Evolutionary conservation across 2,329 filamentous ascomycete species (phyloP), one percentile per base, ranked within the genome.

Genomic region (Sodiomyces alkalinus): DNA sequence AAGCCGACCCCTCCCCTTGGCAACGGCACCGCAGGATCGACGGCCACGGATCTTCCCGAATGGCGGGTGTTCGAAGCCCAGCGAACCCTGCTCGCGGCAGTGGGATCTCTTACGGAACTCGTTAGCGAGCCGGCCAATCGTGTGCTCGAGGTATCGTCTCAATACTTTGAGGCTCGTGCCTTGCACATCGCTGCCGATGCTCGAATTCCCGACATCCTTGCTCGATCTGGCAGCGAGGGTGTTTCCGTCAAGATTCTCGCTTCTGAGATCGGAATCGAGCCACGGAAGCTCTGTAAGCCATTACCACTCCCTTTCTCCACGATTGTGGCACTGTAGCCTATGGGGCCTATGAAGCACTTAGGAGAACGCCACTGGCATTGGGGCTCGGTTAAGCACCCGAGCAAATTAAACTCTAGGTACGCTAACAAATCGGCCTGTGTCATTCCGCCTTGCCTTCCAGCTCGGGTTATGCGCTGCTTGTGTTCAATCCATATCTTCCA

Each of bases 401-500:
- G n/a, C n/a, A n/a, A n/a, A n/a, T n/a, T n/a, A n/a, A n/a, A n/a
- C n/a, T n/a, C n/a, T n/a, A n/a, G n/a, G n/a, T n/a, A n/a, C n/a
- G n/a, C n/a, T n/a, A n/a, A n/a, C n/a, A n/a, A n/a, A n/a, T n/a
- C n/a, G n/a, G n/a, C n/a, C n/a, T n/a, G n/a, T n/a, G n/a, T n/a
- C n/a, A n/a, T n/a, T n/a, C n/a, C n/a, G n/a, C n/a, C n/a, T n/a
- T n/a, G n/a, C 15, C 18, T 29, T 19, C 9, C 28, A 52, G 49
- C 46, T 17, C 46, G 50, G 16, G 27, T 53, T 17, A 36, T 53
- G 36, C 44, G 49, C 11, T 50, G 41, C 24, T 40, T 54, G 7
- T 47, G 43, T 31, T 54, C 52, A 5, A 47, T 43, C 18, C 45
- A 50, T 28, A 38, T 54, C 23, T 53, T 55, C 33, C 22, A 35